These are phyloP conservation scores for Spizellomyces sp. DNA, from an alignment of 192 early-diverging fungal species.

Conservation along the genomic window DNA sequence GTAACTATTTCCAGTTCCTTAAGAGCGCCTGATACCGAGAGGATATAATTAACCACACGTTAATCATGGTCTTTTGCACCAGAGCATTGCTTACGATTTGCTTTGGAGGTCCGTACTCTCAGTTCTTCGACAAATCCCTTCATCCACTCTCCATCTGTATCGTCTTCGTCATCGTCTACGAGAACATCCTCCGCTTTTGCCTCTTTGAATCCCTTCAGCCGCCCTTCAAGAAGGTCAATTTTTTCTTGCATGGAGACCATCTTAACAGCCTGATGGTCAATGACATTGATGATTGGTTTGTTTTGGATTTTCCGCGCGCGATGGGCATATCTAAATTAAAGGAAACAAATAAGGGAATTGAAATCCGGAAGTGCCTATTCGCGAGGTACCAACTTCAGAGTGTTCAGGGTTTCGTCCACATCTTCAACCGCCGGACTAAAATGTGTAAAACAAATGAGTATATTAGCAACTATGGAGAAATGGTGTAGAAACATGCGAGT, in stretches of 20 bases:
- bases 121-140: constrained; percentile 45
- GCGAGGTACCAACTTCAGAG: constrained; percentile 45
- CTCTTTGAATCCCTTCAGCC: background rate
- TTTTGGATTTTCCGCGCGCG: constrained; percentile 59
- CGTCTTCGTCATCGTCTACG: background rate
- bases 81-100: constrained; percentile 28
- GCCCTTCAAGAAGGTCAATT: background rate
- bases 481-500: background rate
- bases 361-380: too few relatives aligned
- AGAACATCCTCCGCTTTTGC: constrained; percentile 1
- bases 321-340: constrained; percentile 64
- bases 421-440: constrained; percentile 75
- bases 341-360: too few relatives aligned
- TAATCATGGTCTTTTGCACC: background rate
- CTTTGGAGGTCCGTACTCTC: constrained; percentile 44
- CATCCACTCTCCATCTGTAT: constrained; percentile 42
- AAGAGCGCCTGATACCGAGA: constrained; percentile 35
- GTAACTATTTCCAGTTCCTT: constrained; percentile 27
- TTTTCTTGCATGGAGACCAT: background rate
- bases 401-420: constrained; percentile 89
- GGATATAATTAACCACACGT: background rate
- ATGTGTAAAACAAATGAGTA: constrained; percentile 62
- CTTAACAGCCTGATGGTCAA: constrained; percentile 32
- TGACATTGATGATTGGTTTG: constrained; percentile 48
- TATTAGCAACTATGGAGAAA: too few relatives aligned